Base-by-base conservation (phyloP, 1,139 yeast species). In the Scheffersomyces parashehatae region DNA sequence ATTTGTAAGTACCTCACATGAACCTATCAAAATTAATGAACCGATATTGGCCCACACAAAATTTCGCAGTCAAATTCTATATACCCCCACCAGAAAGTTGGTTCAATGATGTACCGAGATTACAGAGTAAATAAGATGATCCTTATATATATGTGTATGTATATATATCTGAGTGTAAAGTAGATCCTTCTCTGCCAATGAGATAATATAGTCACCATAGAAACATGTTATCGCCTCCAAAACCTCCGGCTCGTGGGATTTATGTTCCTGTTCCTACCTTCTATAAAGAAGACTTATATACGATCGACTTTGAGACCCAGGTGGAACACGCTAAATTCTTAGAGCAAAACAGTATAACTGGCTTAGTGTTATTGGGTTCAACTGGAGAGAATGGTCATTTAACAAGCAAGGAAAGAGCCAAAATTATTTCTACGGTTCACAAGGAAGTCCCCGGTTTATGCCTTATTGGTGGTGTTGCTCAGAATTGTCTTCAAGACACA, bases 351-450 rank as follows among this genome's bases (percentile, higher is more conserved):
- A 73, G 75, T 3, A 62, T 70, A 36, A 48, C 51, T 9, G 75
- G 75, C 3, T 47, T 68, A 20, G 64, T 70, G 4, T 56, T 68
- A 15, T 55, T 65, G 36, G 75, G 75, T 2, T 65, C 73, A 4
- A 68, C 70, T 31, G 82, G 82, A 32, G 82, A 77, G 55, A 67
- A 73, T 47, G 65, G 71, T 38, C 77, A 73, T 53, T 60, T 77
- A 52, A 66, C 78, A 20, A 60, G 68, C 43, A 50, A 58, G 15
- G 82, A 77, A 56, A 64, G 81, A 46, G 52, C 56, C 15, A 51
- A 56, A 16, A 48, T 73, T 15, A 60, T 71, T 37, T 49, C 59
- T 33, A 60, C 62, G 9, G 52, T 73, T 38, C 66, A 71, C 40
- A 54, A 61, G 8, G 72, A 63, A 4, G 62, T 73, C 36, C 72